Evolutionary conservation across 805 yeast genomes (phyloP).

Genomic region (Kregervanrija pseudodelftensis): DNA sequence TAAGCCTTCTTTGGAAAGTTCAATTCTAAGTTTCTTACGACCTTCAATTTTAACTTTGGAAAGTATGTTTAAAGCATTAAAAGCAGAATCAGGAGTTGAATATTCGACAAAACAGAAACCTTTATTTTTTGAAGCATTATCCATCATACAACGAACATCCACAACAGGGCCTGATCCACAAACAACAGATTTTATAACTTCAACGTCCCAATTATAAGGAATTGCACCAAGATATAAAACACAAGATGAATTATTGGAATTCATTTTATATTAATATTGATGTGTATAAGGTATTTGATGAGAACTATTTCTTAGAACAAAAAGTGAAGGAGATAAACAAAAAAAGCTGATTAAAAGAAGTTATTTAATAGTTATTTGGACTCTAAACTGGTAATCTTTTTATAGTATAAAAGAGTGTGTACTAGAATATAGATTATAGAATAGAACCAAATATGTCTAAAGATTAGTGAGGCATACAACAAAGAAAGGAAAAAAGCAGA

Average conservation of each 20-base stretch:
- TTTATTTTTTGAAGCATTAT: conserved; percentile 51
- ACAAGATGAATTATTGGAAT: conserved; percentile 21
- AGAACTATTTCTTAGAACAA: too few species aligned
- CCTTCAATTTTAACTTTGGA: conserved; percentile 38
- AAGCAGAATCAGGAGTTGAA: conserved; percentile 43
- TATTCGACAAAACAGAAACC: conserved; percentile 67
- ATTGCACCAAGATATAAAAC: conserved; percentile 55
- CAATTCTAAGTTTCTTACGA: conserved; percentile 46
- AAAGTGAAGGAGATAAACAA: too few species aligned
- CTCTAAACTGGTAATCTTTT: too few species aligned
- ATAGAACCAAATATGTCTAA: too few species aligned
- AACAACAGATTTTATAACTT: conserved; percentile 53
- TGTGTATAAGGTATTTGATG: too few species aligned
- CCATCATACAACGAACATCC: conserved; percentile 58
- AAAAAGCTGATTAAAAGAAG: too few species aligned
- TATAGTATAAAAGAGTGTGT: too few species aligned
- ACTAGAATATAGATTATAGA: too few species aligned
- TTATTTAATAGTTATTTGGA: too few species aligned
- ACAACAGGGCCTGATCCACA: conserved; percentile 69
- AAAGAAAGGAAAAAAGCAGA: too few species aligned
- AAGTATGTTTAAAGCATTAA: conserved; percentile 38
- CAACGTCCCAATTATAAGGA: conserved; percentile 68
- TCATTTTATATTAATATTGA: too few species aligned
- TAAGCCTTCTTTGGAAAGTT: conserved; percentile 55
- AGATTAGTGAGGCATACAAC: too few species aligned